phyloP scores from a whole-genome alignment of 176 grass and related monocot species.

The Carex kokanica region DNA sequence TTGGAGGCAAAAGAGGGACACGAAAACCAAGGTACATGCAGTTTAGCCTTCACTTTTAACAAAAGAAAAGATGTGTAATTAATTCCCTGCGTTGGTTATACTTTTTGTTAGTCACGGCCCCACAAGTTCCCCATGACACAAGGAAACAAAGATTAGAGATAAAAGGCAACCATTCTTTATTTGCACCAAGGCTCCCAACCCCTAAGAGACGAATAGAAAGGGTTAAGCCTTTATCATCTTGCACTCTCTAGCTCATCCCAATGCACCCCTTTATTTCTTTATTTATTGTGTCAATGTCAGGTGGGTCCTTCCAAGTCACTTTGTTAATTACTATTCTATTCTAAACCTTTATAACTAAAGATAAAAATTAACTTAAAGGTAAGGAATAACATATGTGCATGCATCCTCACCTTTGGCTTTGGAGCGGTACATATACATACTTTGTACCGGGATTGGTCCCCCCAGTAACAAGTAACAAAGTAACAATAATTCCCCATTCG shows the following conservation, averaged over 20 bases:
- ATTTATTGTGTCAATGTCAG: not conserved
- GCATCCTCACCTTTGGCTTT: not conserved
- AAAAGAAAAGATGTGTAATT: not conserved
- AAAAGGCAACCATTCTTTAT: constrained; percentile 18
- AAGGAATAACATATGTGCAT: not conserved
- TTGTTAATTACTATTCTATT: not conserved
- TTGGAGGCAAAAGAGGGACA: not conserved
- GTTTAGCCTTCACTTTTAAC: not conserved
- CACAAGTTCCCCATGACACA: constrained; percentile 9
- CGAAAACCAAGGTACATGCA: not conserved
- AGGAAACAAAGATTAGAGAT: constrained; percentile 23
- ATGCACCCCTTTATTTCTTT: not conserved
- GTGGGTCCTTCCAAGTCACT: not conserved
- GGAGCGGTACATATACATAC: not conserved
- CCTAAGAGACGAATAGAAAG: constrained; percentile 22
- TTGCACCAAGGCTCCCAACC: not conserved
- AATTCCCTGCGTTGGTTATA: not conserved
- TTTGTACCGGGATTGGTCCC: not conserved
- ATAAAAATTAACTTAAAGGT: not conserved
- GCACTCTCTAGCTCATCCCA: not conserved
- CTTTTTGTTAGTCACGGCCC: constrained; percentile 11
- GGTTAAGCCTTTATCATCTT: constrained; percentile 21
- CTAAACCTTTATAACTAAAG: constrained; percentile 17
- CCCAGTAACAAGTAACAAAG: not conserved
- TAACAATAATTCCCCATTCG: constrained; percentile 20